These are phyloP conservation scores for Ricinus communis DNA, from an alignment of 345 rosid species.

Conservation along the genomic window DNA sequence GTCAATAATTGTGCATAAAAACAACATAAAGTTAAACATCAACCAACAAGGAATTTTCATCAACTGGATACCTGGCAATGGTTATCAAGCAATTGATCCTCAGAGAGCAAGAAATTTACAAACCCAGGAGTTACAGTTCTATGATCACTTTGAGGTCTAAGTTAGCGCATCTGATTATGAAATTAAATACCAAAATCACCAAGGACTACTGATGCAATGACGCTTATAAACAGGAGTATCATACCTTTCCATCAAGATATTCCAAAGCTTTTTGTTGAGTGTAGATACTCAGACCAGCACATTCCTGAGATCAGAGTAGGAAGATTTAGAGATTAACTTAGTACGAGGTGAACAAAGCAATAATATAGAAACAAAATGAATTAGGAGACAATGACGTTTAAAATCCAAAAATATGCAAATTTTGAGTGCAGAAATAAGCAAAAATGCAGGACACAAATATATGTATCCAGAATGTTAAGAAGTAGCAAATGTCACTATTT, in stretches of 20 bases:
- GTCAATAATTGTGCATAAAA: neutral
- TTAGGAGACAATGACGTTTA: neutral
- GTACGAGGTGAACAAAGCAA: neutral
- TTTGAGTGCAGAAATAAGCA: neutral
- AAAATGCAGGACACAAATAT: neutral
- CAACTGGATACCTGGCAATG: neutral
- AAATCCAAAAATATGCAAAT: neutral
- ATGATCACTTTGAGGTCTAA: neutral
- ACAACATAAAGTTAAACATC: neutral
- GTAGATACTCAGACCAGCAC: constrained; percentile 54
- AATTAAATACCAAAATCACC: neutral
- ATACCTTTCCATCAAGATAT: constrained; percentile 74
- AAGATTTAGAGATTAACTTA: constrained; percentile 4
- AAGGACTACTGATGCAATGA: neutral
- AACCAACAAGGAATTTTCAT: neutral
- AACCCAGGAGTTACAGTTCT: neutral
- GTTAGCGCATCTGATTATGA: neutral
- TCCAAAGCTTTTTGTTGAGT: constrained; percentile 69
- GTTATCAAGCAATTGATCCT: neutral
- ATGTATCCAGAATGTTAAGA: neutral
- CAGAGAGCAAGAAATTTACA: neutral
- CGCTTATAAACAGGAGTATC: constrained; percentile 10
- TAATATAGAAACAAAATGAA: neutral
- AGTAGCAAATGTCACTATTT: neutral
- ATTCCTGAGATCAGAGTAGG: constrained; percentile 61